phyloP scores from a whole-genome alignment of 495 filamentous ascomycete species.

The Talaromyces proteolyticus region DNA sequence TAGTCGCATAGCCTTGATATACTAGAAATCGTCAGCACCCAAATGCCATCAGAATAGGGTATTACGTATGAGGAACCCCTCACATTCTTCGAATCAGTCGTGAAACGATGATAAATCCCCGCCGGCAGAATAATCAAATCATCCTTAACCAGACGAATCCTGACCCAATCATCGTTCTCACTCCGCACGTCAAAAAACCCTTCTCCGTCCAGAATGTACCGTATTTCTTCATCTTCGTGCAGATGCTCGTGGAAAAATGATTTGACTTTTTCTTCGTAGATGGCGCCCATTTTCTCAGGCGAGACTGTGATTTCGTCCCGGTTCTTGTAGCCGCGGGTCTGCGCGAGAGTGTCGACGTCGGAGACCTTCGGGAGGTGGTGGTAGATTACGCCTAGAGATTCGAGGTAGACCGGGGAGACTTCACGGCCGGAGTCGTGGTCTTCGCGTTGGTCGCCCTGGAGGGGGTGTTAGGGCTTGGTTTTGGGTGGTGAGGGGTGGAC shows the following conservation, averaged over 20 bases:
- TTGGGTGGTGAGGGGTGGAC: conserved; percentile 16
- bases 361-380: conserved; percentile 56
- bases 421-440: conserved; percentile 77
- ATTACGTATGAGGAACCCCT: conserved; percentile 30
- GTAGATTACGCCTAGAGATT: conserved; percentile 72
- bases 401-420: conserved; percentile 53
- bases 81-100: conserved; percentile 86
- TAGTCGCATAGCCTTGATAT: conserved; percentile 90
- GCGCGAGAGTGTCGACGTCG: conserved; percentile 66
- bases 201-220: conserved; percentile 86
- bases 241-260: conserved; percentile 92
- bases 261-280: conserved; percentile 81
- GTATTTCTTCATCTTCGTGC: conserved; percentile 98
- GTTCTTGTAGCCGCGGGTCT: conserved; percentile 81
- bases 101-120: conserved; percentile 98
- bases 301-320: conserved; percentile 91
- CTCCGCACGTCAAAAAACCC: conserved; percentile 93
- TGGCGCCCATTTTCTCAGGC: conserved; percentile 75
- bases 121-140: conserved; percentile 83
- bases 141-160: conserved; percentile 68
- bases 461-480: neutral
- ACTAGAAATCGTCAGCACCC: conserved; percentile 46
- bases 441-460: conserved; percentile 84
- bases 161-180: conserved; percentile 70
- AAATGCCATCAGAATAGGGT: no score